Conservation (phyloP, 75 land plant genomes). For the Adiantum capillusveneris region DNA sequence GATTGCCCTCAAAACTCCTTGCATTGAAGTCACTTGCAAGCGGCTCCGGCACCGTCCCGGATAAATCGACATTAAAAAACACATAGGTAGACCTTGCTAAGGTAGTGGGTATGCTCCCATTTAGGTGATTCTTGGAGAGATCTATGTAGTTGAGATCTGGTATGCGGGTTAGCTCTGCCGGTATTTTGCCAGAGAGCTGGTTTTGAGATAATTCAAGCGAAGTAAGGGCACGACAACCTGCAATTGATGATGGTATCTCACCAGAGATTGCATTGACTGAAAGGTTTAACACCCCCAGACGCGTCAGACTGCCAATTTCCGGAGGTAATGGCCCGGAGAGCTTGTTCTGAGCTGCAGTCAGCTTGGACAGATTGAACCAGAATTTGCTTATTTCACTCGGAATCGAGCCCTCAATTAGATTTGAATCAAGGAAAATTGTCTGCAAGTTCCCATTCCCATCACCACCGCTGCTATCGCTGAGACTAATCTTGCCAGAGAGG, state of each 20-base stretch:
- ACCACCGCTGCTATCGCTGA: not conserved
- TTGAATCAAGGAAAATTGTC: slow-evolving; percentile 16
- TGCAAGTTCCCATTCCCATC: too few species aligned
- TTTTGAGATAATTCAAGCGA: slow-evolving; percentile 64
- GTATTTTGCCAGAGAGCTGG: slow-evolving; percentile 49
- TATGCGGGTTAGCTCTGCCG: slow-evolving; percentile 43
- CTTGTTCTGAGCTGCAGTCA: too few species aligned
- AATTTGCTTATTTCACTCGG: slow-evolving; percentile 11
- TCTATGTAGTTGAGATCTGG: slow-evolving; percentile 72
- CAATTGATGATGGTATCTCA: slow-evolving; percentile 45
- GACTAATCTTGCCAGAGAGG: slow-evolving; percentile 40
- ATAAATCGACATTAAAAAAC: slow-evolving; percentile 34
- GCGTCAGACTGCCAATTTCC: slow-evolving; percentile 50
- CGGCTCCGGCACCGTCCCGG: slow-evolving; percentile 40
- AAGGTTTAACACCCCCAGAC: slow-evolving; percentile 60
- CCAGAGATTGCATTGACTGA: slow-evolving; percentile 57
- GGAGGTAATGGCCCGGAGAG: slow-evolving; percentile 54
- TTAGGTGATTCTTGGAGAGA: slow-evolving; percentile 53
- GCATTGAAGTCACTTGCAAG: slow-evolving; percentile 17
- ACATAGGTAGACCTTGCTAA: slow-evolving; percentile 32
- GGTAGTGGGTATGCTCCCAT: slow-evolving; percentile 56
- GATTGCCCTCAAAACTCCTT: slow-evolving; percentile 14
- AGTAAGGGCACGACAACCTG: slow-evolving; percentile 46
- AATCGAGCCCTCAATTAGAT: slow-evolving; percentile 50
- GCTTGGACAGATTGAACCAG: too few species aligned